Conservation (phyloP, 768 basidiomycete species). For the Leccinum uliginosum region DNA sequence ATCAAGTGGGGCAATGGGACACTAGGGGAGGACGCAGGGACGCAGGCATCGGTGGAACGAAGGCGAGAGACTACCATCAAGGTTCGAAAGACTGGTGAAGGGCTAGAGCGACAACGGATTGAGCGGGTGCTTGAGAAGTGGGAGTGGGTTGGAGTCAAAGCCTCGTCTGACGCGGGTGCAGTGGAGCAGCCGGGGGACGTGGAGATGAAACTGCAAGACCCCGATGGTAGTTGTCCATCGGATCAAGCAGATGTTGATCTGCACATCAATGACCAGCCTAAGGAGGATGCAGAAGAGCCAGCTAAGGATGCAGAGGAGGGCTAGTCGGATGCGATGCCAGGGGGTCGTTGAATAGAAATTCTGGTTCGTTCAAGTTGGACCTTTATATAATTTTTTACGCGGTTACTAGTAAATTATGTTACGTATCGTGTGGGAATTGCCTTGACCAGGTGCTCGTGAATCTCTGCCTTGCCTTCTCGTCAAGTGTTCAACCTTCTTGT, state of each 20-base stretch:
- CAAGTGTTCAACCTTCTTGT: background rate
- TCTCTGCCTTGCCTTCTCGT: background rate
- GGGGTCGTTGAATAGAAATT: constrained; percentile 10
- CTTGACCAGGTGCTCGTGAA: background rate
- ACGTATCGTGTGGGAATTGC: constrained; percentile 11
- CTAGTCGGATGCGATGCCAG: constrained; percentile 14
- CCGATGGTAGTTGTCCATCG: background rate
- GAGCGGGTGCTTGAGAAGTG: constrained; percentile 67
- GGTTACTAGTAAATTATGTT: background rate
- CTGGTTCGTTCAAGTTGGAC: background rate
- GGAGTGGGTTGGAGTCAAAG: constrained; percentile 42
- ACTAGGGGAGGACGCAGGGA: constrained; percentile 28
- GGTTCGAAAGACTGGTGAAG: constrained; percentile 50
- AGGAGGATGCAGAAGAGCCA: constrained; percentile 4
- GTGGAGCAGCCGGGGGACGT: constrained; percentile 15
- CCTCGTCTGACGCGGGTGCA: background rate
- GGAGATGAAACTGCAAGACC: constrained; percentile 29
- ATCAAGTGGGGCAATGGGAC: constrained; percentile 26
- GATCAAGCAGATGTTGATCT: constrained; percentile 5
- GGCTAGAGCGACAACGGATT: constrained; percentile 68
- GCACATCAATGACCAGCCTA: constrained; percentile 1
- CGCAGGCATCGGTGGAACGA: constrained; percentile 39
- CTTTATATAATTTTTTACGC: background rate
- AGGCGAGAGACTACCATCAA: constrained; percentile 51
- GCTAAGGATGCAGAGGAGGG: constrained; percentile 1